Percentiles rank a stretch among this genome's conserved stretches.
Evolutionary conservation across 1,139 yeast genomes (phyloP).

Genomic region (Candida freyschussii): DNA sequence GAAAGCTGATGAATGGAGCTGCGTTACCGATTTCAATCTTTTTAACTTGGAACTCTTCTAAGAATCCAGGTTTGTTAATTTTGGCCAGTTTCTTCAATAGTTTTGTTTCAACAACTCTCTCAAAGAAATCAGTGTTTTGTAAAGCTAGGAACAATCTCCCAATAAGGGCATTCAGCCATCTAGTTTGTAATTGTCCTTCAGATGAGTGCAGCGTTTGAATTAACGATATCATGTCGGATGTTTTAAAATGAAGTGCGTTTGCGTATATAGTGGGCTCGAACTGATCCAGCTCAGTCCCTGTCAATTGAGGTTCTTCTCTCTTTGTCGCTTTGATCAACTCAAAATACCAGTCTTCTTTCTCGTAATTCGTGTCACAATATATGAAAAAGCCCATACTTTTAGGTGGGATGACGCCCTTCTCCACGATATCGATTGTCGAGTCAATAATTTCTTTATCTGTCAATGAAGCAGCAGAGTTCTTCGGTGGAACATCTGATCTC

Average conservation of each 20-base stretch:
- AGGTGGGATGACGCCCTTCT: conserved; percentile 33
- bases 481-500: conserved; percentile 25
- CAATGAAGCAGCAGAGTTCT: conserved; percentile 20
- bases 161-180: conserved; percentile 84
- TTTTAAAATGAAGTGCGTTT: conserved; percentile 64
- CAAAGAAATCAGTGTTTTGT: conserved; percentile 65
- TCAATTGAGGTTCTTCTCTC: conserved; percentile 16
- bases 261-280: conserved; percentile 56
- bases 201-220: conserved; percentile 76
- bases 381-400: conserved; percentile 61
- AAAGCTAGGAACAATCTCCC: conserved; percentile 78
- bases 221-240: conserved; percentile 65
- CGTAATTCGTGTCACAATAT: conserved; percentile 70
- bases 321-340: conserved; percentile 74
- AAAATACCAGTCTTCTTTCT: conserved; percentile 92
- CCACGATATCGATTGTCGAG: conserved; percentile 27
- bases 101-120: conserved; percentile 49
- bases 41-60: conserved; percentile 75
- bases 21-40: conserved; percentile 72
- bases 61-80: conserved; percentile 79
- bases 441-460: conserved; percentile 9
- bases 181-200: conserved; percentile 76
- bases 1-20: conserved; percentile 77
- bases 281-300: conserved; percentile 21
- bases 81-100: conserved; percentile 70